phyloP scores from a whole-genome alignment of 768 basidiomycete genomes.

The Podaxis mareebaensis region DNA sequence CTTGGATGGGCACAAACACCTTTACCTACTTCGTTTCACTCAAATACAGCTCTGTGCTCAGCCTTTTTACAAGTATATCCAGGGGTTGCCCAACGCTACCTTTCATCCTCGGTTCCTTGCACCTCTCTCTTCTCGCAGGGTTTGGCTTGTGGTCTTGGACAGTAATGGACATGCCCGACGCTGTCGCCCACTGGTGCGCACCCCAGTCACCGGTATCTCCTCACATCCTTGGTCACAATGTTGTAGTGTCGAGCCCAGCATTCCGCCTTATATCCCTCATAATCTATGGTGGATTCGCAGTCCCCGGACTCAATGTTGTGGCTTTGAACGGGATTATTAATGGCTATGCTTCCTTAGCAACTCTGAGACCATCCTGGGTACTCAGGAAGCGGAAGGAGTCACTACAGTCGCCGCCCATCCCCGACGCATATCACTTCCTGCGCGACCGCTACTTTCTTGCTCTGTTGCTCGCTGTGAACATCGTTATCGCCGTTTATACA shows the following conservation, averaged over 20 bases:
- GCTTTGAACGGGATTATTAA: neutral
- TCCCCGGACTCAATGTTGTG: neutral
- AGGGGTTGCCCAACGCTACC: neutral
- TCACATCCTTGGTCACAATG: neutral
- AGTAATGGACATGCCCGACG: neutral
- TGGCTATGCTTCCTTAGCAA: too few relatives aligned
- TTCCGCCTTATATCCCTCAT: neutral
- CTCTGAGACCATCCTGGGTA: too few relatives aligned
- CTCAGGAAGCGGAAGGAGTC: too few relatives aligned
- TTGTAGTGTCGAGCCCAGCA: neutral
- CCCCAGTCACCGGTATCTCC: neutral
- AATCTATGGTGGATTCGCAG: neutral
- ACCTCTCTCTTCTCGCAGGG: slow-evolving; percentile 16
- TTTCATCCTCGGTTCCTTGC: slow-evolving; percentile 9
- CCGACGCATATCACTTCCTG: too few relatives aligned
- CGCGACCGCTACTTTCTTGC: too few relatives aligned
- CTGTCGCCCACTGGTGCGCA: neutral
- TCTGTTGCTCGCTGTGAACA: neutral
- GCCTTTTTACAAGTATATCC: too few relatives aligned
- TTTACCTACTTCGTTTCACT: slow-evolving; percentile 16
- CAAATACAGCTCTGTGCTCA: too few relatives aligned
- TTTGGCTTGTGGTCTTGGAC: slow-evolving; percentile 19
- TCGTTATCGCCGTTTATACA: neutral
- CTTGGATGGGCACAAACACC: slow-evolving; percentile 28
- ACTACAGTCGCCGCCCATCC: too few relatives aligned